A percentile compares a stretch with the other conserved stretches of the same genome.
Conservation (phyloP, 108 stramenopile genomes). For the Licmophora abbreviata region DNA sequence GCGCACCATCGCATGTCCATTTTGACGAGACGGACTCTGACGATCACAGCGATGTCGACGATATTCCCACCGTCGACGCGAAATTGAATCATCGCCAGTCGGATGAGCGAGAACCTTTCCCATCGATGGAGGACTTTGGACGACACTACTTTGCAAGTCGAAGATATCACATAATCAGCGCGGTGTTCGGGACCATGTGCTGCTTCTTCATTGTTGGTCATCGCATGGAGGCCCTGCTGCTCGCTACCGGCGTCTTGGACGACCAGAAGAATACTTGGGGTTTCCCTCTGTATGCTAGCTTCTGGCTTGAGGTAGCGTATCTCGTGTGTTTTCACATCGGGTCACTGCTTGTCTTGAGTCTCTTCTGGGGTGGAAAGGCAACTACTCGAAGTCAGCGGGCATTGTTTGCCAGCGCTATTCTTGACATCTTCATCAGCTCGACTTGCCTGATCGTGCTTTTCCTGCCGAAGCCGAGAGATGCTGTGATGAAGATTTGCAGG, state of each 20-base stretch:
- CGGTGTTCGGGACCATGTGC: slow-evolving; percentile 45
- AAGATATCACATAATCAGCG: slow-evolving; percentile 20
- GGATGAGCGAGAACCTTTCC: too few species aligned
- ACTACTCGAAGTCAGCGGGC: too few species aligned
- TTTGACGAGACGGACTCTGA: too few species aligned
- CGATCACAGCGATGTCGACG: too few species aligned
- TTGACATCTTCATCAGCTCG: slow-evolving; percentile 41
- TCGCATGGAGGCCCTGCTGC: slow-evolving; percentile 35
- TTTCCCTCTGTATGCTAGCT: slow-evolving; percentile 11
- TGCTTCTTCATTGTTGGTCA: slow-evolving; percentile 46
- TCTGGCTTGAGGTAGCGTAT: slow-evolving; percentile 49
- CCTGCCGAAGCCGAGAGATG: slow-evolving; percentile 60
- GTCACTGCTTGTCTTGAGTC: too few species aligned
- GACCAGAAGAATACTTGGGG: slow-evolving; percentile 22
- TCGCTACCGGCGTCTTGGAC: slow-evolving; percentile 11
- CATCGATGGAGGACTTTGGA: too few species aligned
- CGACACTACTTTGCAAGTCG: slow-evolving; percentile 21
- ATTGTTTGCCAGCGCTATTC: slow-evolving; percentile 23
- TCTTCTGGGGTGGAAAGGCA: too few species aligned
- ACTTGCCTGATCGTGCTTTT: slow-evolving; percentile 47
- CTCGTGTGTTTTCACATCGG: slow-evolving; percentile 30
- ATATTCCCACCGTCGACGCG: too few species aligned
- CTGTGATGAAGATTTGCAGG: slow-evolving; percentile 29
- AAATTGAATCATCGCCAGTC: too few species aligned
- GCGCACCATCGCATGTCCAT: too few species aligned